These are phyloP conservation scores for Ogataea kodamae DNA, from an alignment of 805 yeast species.

Conservation along the genomic window DNA sequence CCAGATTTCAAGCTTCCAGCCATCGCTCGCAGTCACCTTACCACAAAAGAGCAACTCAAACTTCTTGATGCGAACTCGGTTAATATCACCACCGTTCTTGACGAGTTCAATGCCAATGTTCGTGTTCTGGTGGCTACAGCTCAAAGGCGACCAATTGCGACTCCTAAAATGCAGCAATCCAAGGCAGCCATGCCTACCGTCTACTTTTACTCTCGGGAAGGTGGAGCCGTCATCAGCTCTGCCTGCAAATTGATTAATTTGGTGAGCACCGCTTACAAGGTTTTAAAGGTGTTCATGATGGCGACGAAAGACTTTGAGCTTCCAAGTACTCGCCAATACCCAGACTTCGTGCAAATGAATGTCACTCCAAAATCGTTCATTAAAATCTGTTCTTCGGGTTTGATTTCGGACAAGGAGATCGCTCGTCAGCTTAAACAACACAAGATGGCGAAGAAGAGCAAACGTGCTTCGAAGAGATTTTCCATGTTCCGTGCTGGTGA, in stretches of 20 bases:
- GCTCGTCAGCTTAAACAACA: slow-evolving; percentile 27
- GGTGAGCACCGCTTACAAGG: slow-evolving; percentile 43
- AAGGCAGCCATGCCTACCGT: slow-evolving; percentile 5
- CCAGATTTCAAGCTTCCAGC: slow-evolving; percentile 30
- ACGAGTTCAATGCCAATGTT: slow-evolving; percentile 62
- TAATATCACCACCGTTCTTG: slow-evolving; percentile 50
- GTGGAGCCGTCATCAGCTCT: slow-evolving; percentile 41
- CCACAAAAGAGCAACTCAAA: slow-evolving; percentile 42
- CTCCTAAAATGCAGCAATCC: slow-evolving; percentile 14
- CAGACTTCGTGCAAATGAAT: slow-evolving; percentile 56
- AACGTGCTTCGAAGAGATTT: slow-evolving; percentile 40
- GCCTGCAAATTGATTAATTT: slow-evolving; percentile 49
- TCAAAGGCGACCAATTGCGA: slow-evolving; percentile 15
- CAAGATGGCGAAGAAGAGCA: slow-evolving; percentile 13
- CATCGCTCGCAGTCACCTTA: slow-evolving; percentile 15
- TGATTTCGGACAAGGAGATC: slow-evolving; percentile 41
- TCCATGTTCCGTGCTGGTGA: slow-evolving; percentile 51
- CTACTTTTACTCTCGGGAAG: slow-evolving; percentile 63
- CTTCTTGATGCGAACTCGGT: slow-evolving; percentile 45
- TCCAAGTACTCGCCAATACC: slow-evolving; percentile 57
- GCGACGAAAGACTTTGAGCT: slow-evolving; percentile 66
- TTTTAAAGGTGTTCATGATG: slow-evolving; percentile 53
- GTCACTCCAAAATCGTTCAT: slow-evolving; percentile 61
- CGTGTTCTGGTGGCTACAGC: slow-evolving; percentile 49
- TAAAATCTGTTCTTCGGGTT: slow-evolving; percentile 55